Base-by-base conservation (phyloP, 2,329 filamentous ascomycete species). In the Colletotrichum lupini region DNA sequence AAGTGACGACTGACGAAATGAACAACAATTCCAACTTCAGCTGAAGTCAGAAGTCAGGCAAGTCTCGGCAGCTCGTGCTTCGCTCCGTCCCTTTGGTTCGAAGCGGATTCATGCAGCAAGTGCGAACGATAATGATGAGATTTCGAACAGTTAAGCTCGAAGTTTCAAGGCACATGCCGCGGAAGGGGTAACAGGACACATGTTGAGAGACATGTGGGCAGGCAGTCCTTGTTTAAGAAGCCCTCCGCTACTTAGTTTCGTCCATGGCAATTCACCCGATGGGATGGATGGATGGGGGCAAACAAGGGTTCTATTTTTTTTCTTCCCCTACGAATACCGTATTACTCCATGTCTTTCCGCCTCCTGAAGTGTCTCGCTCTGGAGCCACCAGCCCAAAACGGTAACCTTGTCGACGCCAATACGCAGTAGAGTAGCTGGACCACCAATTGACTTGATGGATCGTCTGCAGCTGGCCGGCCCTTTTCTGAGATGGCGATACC, bases 61-160 rank as follows among this genome's bases (percentile, higher is more conserved):
- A 28, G 55, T 70, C 61, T 59, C 61, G 56, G 35, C 57, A 42
- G 56, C 69, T 68, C 52, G 69, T 68, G 35, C 35, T 63, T 22
- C 35, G 57, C 68, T 46, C 57, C 37, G 58, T 62, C 52, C 53
- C 30, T 30, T 49, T n/a, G 59, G 55, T 60, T 49, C 42, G 5
- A 37, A 49, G 30, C 61, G 30, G 22, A 28, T 2, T 19, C 11
- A 14, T 24, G 28, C 28, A 63, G 28, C 60, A 63, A 35, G n/a
- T n/a, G 28, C 60, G 22, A 53, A 35, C n/a, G 46, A n/a, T 24
- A 63, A 35, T 32, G 7, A 53, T 16, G 22, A 12, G 22, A 28
- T 28, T 26, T 19, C 32, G 30, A 30, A 14, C 28, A 1, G 57
- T 22, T 37, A 28, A 24, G 49, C 19, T 58, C 46, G 19, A 68